Evolutionary conservation across 2,329 filamentous ascomycete genomes (phyloP).

Genomic region (Exophiala sideris): DNA sequence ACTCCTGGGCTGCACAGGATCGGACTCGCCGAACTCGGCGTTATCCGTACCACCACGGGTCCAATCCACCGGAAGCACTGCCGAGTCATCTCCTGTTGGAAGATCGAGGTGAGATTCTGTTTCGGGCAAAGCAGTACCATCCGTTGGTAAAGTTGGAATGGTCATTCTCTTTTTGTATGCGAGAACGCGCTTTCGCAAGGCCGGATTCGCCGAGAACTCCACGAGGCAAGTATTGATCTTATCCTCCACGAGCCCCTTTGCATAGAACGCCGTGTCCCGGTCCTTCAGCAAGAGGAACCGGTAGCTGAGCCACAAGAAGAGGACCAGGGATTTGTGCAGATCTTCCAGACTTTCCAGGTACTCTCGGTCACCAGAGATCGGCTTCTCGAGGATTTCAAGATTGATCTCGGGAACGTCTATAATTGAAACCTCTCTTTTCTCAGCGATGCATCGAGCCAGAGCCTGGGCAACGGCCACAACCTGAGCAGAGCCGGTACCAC

Average conservation of each 20-base stretch:
- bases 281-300: conserved; percentile 77
- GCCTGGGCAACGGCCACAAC: conserved; percentile 52
- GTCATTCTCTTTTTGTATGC: conserved; percentile 16
- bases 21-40: conserved; percentile 7
- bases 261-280: conserved; percentile 71
- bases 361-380: conserved; percentile 42
- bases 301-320: conserved; percentile 93
- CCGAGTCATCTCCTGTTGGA: background rate
- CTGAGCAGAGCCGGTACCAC: conserved; percentile 20
- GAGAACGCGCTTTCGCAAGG: conserved; percentile 16
- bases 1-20: background rate
- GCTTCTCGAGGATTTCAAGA: conserved; percentile 67
- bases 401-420: conserved; percentile 68
- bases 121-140: background rate
- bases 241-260: conserved; percentile 72
- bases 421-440: conserved; percentile 63
- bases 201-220: conserved; percentile 50
- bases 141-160: conserved; percentile 5
- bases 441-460: conserved; percentile 67
- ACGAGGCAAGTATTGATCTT: conserved; percentile 65
- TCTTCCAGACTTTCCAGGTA: conserved; percentile 70
- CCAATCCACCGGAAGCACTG: conserved; percentile 15
- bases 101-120: conserved; percentile 3
- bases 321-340: conserved; percentile 76
- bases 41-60: conserved; percentile 4